These are phyloP conservation scores for Schwanniomyces occidentalis DNA, from an alignment of 805 yeast species.

Conservation along the genomic window DNA sequence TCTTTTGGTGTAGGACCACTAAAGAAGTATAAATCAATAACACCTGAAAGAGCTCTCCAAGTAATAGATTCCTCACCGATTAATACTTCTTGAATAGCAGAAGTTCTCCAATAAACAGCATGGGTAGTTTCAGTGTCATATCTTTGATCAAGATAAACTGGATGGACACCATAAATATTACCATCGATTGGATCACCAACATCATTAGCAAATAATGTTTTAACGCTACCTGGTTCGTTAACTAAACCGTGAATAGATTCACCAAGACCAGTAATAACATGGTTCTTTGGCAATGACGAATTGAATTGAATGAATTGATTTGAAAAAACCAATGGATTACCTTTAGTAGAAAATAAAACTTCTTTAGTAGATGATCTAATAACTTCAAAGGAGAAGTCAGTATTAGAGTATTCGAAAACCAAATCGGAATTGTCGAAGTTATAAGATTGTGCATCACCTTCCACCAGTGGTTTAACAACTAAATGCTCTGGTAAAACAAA, in stretches of 20 bases:
- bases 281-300: slow-evolving; percentile 25
- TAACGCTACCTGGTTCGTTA: slow-evolving; percentile 24
- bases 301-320: slow-evolving; percentile 32
- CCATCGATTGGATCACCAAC: slow-evolving; percentile 25
- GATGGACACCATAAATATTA: slow-evolving; percentile 33
- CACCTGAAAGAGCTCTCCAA: slow-evolving; percentile 30
- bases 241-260: slow-evolving; percentile 29
- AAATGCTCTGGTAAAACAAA: slow-evolving; percentile 18
- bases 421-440: slow-evolving; percentile 16
- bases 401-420: slow-evolving; percentile 13
- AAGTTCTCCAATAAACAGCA: slow-evolving; percentile 31
- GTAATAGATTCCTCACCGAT: slow-evolving; percentile 24
- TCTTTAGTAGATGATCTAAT: slow-evolving; percentile 21
- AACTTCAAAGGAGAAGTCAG: slow-evolving; percentile 16
- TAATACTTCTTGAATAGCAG: slow-evolving; percentile 28
- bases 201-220: slow-evolving; percentile 30
- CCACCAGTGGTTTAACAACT: slow-evolving; percentile 14
- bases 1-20: slow-evolving; percentile 24
- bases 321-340: slow-evolving; percentile 28
- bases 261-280: slow-evolving; percentile 30
- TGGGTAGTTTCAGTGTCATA: slow-evolving; percentile 21
- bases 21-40: slow-evolving; percentile 26
- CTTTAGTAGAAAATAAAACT: slow-evolving; percentile 26
- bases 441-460: slow-evolving; percentile 6
- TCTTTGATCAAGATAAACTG: slow-evolving; percentile 30